Evolutionary conservation across 2,329 filamentous ascomycete species (phyloP).

Genomic region (Dothidotthia symphoricarpi): DNA sequence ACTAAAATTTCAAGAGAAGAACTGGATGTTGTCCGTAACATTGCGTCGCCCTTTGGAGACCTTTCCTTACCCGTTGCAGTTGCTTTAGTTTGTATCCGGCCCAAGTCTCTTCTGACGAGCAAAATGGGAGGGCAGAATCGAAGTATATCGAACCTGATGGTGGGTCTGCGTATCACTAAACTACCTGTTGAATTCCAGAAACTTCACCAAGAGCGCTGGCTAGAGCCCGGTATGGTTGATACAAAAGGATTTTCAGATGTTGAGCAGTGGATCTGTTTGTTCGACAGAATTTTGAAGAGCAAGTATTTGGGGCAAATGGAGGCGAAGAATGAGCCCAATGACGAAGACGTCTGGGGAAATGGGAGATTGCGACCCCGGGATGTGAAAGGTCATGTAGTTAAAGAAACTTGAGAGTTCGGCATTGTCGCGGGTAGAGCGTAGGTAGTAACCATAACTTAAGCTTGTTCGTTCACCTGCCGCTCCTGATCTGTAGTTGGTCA

Average conservation of each 20-base stretch:
- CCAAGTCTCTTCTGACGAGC: neutral
- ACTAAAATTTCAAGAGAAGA: neutral
- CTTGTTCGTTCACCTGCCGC: too few relatives aligned
- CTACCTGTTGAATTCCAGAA: neutral
- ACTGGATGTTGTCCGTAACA: neutral
- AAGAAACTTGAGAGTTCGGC: too few relatives aligned
- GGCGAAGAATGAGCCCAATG: too few relatives aligned
- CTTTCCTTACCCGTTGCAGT: neutral
- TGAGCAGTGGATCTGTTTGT: neutral
- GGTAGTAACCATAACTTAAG: too few relatives aligned
- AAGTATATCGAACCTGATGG: neutral
- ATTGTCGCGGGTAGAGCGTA: too few relatives aligned
- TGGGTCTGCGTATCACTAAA: neutral
- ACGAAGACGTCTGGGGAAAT: too few relatives aligned
- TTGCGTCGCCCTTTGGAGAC: neutral
- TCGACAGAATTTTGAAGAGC: neutral
- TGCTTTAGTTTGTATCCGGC: neutral
- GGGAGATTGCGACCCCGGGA: too few relatives aligned
- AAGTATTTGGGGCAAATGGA: too few relatives aligned
- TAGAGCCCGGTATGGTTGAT: neutral
- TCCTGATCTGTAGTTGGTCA: too few relatives aligned
- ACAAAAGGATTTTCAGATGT: neutral
- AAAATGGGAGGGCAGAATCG: neutral
- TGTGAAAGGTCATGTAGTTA: too few relatives aligned
- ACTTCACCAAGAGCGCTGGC: neutral